Conservation (phyloP, 164 flowering plant species). For the Nymphaea thermarum region DNA sequence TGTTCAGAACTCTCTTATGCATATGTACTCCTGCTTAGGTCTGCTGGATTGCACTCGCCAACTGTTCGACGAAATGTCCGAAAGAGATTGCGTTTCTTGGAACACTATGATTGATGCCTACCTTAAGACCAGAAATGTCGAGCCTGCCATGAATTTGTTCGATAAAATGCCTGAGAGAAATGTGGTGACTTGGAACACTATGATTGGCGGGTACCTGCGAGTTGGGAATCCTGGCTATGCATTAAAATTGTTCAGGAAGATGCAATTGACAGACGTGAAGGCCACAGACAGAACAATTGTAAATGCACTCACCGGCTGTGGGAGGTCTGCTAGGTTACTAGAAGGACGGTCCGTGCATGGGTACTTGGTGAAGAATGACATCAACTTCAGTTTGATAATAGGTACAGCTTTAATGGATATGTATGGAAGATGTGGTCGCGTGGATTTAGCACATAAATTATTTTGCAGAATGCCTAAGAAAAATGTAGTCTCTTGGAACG, state of each 20-base stretch:
- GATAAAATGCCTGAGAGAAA: conserved; percentile 52
- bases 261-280: conserved; percentile 25
- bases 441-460: conserved; percentile 28
- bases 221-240: conserved; percentile 42
- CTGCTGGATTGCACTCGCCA: conserved; percentile 21
- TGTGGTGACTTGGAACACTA: conserved; percentile 53
- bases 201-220: conserved; percentile 48
- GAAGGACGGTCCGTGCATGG: conserved; percentile 77
- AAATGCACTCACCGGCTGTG: conserved; percentile 42
- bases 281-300: conserved; percentile 39
- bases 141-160: conserved; percentile 32
- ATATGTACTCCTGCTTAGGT: conserved; percentile 45
- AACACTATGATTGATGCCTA: conserved; percentile 37
- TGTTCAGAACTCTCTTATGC: conserved; percentile 50
- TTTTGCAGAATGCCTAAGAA: conserved; percentile 33
- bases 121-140: conserved; percentile 26
- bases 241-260: conserved; percentile 53
- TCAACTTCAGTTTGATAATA: conserved; percentile 26
- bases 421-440: conserved; percentile 53
- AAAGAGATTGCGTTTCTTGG: conserved; percentile 53
- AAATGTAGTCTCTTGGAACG: conserved; percentile 65
- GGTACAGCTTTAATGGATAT: conserved; percentile 52
- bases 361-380: conserved; percentile 16
- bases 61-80: conserved; percentile 39
- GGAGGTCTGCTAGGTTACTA: conserved; percentile 45